Percentiles rank a stretch among this genome's conserved stretches.
These are phyloP conservation scores for Bipolaris cookei DNA, from an alignment of 2,329 filamentous ascomycete species.

Conservation along the genomic window DNA sequence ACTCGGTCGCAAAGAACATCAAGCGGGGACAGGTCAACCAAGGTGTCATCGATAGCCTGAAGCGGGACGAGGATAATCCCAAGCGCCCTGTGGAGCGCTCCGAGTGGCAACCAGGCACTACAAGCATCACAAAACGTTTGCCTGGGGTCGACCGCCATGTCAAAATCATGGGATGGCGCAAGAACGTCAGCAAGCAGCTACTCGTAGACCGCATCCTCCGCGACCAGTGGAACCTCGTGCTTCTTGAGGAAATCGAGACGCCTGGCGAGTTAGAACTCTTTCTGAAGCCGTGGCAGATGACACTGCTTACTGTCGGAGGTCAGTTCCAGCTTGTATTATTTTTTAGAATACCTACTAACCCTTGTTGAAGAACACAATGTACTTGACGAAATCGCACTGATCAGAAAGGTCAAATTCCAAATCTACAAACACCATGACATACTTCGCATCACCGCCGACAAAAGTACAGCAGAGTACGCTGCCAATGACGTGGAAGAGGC, in stretches of 20 bases:
- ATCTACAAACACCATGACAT: slow-evolving; percentile 32
- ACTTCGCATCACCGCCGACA: slow-evolving; percentile 48
- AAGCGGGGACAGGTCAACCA: slow-evolving; percentile 21
- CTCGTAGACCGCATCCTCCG: slow-evolving; percentile 46
- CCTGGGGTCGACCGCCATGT: slow-evolving; percentile 28
- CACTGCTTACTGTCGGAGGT: slow-evolving; percentile 39
- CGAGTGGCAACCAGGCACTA: slow-evolving; percentile 43
- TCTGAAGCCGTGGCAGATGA: slow-evolving; percentile 43
- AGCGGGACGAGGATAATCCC: slow-evolving; percentile 15
- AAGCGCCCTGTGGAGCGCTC: slow-evolving; percentile 32
- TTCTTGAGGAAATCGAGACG: slow-evolving; percentile 46
- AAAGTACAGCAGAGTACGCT: slow-evolving; percentile 45
- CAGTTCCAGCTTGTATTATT: not conserved
- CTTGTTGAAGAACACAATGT: slow-evolving; percentile 14
- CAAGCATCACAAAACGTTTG: slow-evolving; percentile 32
- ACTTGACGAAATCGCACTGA: slow-evolving; percentile 38
- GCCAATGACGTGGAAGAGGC: slow-evolving; percentile 43
- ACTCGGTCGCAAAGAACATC: slow-evolving; percentile 35
- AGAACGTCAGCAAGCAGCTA: slow-evolving; percentile 35
- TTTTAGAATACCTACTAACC: not conserved
- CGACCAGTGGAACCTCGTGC: slow-evolving; percentile 40
- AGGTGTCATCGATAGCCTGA: slow-evolving; percentile 27
- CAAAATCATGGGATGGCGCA: slow-evolving; percentile 12
- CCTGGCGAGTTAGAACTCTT: slow-evolving; percentile 46
- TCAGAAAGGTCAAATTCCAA: slow-evolving; percentile 41